Base-by-base conservation (phyloP, 441 rosid species). In the Biscutella laevigata region DNA sequence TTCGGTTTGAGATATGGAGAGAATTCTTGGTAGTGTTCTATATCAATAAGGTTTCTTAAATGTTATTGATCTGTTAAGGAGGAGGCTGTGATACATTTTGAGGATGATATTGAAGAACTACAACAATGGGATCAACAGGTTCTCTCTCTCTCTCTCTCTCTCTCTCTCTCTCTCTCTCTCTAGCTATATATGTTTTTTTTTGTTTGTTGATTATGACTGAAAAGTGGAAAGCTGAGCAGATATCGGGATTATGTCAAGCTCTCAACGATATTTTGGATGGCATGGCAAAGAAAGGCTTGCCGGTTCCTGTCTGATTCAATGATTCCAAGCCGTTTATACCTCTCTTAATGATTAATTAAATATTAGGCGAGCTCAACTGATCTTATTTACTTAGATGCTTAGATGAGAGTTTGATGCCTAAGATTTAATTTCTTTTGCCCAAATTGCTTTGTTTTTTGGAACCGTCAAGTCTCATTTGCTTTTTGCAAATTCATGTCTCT, bases 101-200 rank as follows among this genome's bases (percentile, higher is more conserved):
- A 89, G 68, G 99, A 94, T 60, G 99, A 84, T 69, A 80, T 88
- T 7, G 97, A 83, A 53, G 96, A 94, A 70, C 77, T 94, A 65
- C 96, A 83, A 64, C 97, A 79, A 67, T 94, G 97, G 97, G 99
- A 94, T 80, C 96, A 94, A 61, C 95, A 84, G 99, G 99, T 92
- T 25, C 32, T 38, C 17, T 51, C 46, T 51, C 19, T 28, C 47
- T 30, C 11, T 38, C 35, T 37, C 34, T 39, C 41, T 6, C 14
- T 39, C 21, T 9, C 21, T 37, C 10, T 14, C 40, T 36, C 15
- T 36, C 13, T n/a, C n/a, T n/a, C n/a, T n/a, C n/a, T n/a, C n/a
- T n/a, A 40, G 10, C 19, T 16, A 7, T 5, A 20, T 19, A 25
- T 6, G 5, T 56, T 17, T 24, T 16, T 34, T 7, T 4, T 7